Base-by-base conservation (phyloP, 805 yeast species). In the Saccharomycopsis sp. region DNA sequence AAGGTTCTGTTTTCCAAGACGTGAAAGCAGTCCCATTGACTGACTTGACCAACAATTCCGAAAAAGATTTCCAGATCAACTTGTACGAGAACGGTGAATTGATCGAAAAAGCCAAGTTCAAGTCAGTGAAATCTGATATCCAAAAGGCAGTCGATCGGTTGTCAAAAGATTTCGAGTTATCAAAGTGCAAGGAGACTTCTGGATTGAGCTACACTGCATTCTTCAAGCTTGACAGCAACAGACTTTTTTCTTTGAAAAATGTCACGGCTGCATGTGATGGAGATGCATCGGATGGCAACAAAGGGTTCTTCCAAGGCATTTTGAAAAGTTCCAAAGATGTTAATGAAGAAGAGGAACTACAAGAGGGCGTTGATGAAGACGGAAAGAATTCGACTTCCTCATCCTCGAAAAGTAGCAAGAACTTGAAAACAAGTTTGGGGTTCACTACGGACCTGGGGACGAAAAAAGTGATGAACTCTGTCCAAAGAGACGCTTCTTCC, bases 231-330 rank as follows among this genome's bases (percentile, higher is more conserved):
- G 67, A 71, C 35, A 58, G 63, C 38, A 73, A 70, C 53, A 71
- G 77, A 48, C 48, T 77, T 2, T 72, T 78, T 50, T 57, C 55
- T 16, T 43, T 80, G 35, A 60, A 61, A 5, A 53, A 59, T n/a
- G 52, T 77, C 2, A 65, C 65, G 30, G 65, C 69, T 4, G 58
- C 62, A 34, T 77, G 83, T 30, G 30, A 15, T 20, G n/a, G n/a
- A n/a, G 13, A 15, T 12, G 37, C 23, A n/a, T 18, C 32, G 12
- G 38, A 43, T 16, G 32, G 19, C 3, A 26, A 30, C 9, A 44
- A 41, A 30, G 45, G 48, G n/a, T 42, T 46, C 29, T 34, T 46
- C 32, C 43, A 41, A 30, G 41, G 38, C 8, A 43, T 46, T 23
- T 36, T 47, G 21, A 34, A 41, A 13, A 33, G 37, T 6, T 9